Percentiles rank a stretch among this genome's conserved stretches.
Evolutionary conservation across 257 asterid species (phyloP).

Genomic region (Euphrasia confusa): DNA sequence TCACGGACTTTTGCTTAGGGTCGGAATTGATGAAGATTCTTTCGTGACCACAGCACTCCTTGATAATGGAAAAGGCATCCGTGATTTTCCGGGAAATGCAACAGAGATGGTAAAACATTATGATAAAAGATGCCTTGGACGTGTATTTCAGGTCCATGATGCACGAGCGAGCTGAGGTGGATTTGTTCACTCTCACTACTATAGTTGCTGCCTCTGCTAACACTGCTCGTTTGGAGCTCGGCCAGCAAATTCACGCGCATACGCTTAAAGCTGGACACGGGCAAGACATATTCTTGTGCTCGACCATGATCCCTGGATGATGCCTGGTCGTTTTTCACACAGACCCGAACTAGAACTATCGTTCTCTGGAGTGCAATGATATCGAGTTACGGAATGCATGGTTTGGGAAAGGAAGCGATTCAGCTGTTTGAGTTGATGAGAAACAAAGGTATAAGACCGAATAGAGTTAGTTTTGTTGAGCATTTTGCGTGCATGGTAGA

Average conservation of each 20-base stretch:
- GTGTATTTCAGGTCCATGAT: constrained; percentile 44
- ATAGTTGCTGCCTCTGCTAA: constrained; percentile 48
- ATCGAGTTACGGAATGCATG: constrained; percentile 57
- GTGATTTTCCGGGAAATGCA: constrained; percentile 29
- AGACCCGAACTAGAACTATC: constrained; percentile 38
- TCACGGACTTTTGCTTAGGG: constrained; percentile 51
- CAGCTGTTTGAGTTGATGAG: constrained; percentile 53
- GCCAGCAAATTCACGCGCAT: constrained; percentile 63
- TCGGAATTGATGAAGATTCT: constrained; percentile 40
- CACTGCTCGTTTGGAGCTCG: constrained; percentile 49
- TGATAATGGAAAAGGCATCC: constrained; percentile 58
- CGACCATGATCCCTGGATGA: constrained; percentile 53
- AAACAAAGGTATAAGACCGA: constrained; percentile 47
- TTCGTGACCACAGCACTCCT: constrained; percentile 52
- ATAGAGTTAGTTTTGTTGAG: constrained; percentile 58
- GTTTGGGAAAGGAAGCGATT: constrained; percentile 54
- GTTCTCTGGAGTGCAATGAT: constrained; percentile 72
- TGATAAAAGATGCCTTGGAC: constrained; percentile 47
- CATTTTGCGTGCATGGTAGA: too few relatives aligned
- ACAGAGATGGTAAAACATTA: constrained; percentile 31
- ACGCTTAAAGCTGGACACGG: constrained; percentile 50
- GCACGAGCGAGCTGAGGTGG: constrained; percentile 37
- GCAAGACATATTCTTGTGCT: constrained; percentile 41
- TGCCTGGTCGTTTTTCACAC: constrained; percentile 41
- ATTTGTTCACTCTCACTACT: constrained; percentile 51